Evolutionary conservation across 441 rosid genomes (phyloP), one percentile per base, ranked within the genome.

Genomic region (Macaranga tanarius): DNA sequence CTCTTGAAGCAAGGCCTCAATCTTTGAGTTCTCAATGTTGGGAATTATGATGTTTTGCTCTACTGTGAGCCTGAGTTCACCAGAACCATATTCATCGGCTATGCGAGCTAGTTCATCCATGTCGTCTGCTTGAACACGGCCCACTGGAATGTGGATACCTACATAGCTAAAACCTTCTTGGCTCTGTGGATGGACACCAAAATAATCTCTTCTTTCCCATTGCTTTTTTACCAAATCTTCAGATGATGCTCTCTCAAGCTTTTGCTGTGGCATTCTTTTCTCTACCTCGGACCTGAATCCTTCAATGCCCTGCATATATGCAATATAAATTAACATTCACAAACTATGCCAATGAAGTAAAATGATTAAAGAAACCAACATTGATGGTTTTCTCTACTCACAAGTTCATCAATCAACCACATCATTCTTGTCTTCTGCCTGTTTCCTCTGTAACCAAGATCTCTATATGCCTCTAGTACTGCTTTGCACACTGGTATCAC

Each of bases 371-470:
- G 25, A 5, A 26, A 23, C 38, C 38, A 34, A 34, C 6, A 34
- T 3, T 34, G 6, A 34, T 34, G 7, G 38, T 34, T 34, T 34
- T 34, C 38, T 34, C 38, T 22, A 80, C 96, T 86, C 80, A 94
- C 99, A 62, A 95, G 89, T 82, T 95, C 97, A 67, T 95, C 97
- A 47, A 95, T 89, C 72, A 95, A 75, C 97, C 99, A 95, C 99
- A 95, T 95, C 97, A 95, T 95, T 81, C 99, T 87, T 0, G 97
- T 92, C 81, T 82, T 95, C 63, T 95, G 99, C 76, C 97, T 79
- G 79, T 90, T 95, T 67, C 97, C 96, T 78, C 99, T 83, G 55
- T 17, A 26, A 48, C 99, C 97, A 72, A 95, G 97, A 88, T 95
- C 99, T 76, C 97, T 84, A 63, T 67, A 94, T 17, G 97, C 89